Percentiles rank a stretch among this genome's conserved stretches.
Conservation (phyloP, 495 filamentous ascomycete genomes). For the Pyrenula massariospora region DNA sequence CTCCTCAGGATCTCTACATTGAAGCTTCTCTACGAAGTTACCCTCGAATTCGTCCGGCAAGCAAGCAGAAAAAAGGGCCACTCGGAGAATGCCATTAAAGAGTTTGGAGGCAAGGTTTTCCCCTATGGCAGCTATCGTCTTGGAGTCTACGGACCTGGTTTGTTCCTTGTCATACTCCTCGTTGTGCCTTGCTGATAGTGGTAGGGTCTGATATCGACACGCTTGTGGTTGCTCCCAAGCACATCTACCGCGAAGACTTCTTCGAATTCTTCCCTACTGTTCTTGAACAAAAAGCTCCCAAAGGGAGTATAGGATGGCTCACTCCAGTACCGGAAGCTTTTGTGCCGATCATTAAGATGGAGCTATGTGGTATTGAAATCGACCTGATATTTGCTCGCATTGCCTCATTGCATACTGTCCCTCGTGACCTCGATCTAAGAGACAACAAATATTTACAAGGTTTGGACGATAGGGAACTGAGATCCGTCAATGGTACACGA, state of each 20-base stretch:
- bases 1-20: conserved; percentile 41
- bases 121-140: conserved; percentile 91
- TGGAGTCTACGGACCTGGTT: conserved; percentile 83
- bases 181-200: neutral
- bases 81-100: conserved; percentile 61
- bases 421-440: conserved; percentile 58
- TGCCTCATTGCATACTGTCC: conserved; percentile 53
- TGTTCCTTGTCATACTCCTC: conserved; percentile 7
- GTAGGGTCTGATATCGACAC: conserved; percentile 96
- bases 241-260: conserved; percentile 78
- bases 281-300: conserved; percentile 58
- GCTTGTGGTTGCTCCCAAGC: conserved; percentile 77
- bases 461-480: conserved; percentile 71
- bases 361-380: conserved; percentile 80
- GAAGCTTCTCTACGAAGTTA: conserved; percentile 59
- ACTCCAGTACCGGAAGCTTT: conserved; percentile 80
- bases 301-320: conserved; percentile 71
- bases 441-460: conserved; percentile 79
- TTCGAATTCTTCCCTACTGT: conserved; percentile 75
- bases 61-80: conserved; percentile 68
- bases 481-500: conserved; percentile 84
- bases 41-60: conserved; percentile 70
- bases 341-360: conserved; percentile 92
- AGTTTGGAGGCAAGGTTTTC: conserved; percentile 80
- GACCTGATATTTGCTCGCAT: conserved; percentile 89